phyloP scores from a whole-genome alignment of 1,139 yeast genomes.

The Pichia sp. region DNA sequence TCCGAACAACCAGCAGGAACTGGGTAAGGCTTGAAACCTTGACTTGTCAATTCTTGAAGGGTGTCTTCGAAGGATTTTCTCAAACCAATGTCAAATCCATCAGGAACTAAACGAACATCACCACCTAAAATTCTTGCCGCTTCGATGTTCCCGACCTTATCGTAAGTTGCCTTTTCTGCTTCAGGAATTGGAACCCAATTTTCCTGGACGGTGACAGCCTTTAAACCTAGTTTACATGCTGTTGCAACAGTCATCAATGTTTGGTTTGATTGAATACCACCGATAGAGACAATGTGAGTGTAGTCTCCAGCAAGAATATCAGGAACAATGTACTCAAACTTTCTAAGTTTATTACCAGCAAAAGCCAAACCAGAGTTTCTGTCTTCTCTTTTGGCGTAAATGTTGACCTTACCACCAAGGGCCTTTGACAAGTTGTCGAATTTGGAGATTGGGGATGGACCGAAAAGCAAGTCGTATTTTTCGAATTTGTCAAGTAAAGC shows the following conservation, averaged over 20 bases:
- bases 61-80: slow-evolving; percentile 33
- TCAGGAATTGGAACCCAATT: slow-evolving; percentile 35
- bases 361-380: slow-evolving; percentile 35
- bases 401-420: slow-evolving; percentile 32
- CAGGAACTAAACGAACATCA: slow-evolving; percentile 33
- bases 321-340: slow-evolving; percentile 34
- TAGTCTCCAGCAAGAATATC: slow-evolving; percentile 33
- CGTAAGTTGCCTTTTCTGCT: slow-evolving; percentile 30
- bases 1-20: slow-evolving; percentile 36
- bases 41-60: slow-evolving; percentile 25
- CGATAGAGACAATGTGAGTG: slow-evolving; percentile 35
- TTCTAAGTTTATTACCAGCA: slow-evolving; percentile 34
- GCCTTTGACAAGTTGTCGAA: slow-evolving; percentile 30
- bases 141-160: slow-evolving; percentile 34
- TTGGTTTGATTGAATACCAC: slow-evolving; percentile 35
- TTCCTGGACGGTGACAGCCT: slow-evolving; percentile 34
- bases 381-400: slow-evolving; percentile 35
- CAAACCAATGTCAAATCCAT: slow-evolving; percentile 34
- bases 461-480: slow-evolving; percentile 31
- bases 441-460: slow-evolving; percentile 34
- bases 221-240: slow-evolving; percentile 34
- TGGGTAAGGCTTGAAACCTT: slow-evolving; percentile 32
- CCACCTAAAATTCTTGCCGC: slow-evolving; percentile 35
- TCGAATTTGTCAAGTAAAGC: slow-evolving; percentile 28
- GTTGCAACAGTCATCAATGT: slow-evolving; percentile 35